Evolutionary conservation across 2,329 filamentous ascomycete genomes (phyloP).

Genomic region (Shiraia bambusicola): DNA sequence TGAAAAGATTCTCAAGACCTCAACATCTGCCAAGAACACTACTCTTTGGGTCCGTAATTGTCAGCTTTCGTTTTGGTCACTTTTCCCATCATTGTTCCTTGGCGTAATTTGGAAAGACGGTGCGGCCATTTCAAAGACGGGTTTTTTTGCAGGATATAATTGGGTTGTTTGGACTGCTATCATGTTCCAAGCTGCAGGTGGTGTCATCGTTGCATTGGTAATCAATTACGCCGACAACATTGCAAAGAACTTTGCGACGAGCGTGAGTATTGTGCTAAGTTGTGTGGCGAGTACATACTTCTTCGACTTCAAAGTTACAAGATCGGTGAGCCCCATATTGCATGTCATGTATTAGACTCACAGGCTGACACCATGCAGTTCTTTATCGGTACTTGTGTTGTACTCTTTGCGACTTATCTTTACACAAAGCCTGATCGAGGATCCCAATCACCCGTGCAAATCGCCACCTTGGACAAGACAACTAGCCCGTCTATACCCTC

Average conservation of each 20-base stretch:
- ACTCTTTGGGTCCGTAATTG: constrained; percentile 95
- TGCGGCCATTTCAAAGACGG: constrained; percentile 75
- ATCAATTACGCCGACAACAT: constrained; percentile 87
- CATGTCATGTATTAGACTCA: constrained; percentile 3
- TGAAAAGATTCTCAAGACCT: constrained; percentile 89
- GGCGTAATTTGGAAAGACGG: constrained; percentile 88
- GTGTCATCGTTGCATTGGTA: constrained; percentile 78
- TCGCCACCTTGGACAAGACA: constrained; percentile 77
- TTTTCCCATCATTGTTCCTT: constrained; percentile 84
- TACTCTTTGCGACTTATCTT: constrained; percentile 80
- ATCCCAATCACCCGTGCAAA: constrained; percentile 63
- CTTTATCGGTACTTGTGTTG: constrained; percentile 73
- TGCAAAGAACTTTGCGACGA: constrained; percentile 90
- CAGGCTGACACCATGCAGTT: constrained; percentile 60
- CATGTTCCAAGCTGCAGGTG: constrained; percentile 77
- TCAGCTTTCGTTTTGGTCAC: constrained; percentile 89
- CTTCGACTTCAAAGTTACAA: constrained; percentile 75
- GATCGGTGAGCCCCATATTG: constrained; percentile 24
- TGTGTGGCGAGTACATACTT: constrained; percentile 83
- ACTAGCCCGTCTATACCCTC: constrained; percentile 39
- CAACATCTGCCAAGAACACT: constrained; percentile 63
- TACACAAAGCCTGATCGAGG: constrained; percentile 69
- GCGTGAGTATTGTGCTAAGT: constrained; percentile 85
- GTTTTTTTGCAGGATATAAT: constrained; percentile 95
- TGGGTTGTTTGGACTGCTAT: constrained; percentile 87